Conservation (phyloP, 495 filamentous ascomycete species). For the Penicillium canescens region DNA sequence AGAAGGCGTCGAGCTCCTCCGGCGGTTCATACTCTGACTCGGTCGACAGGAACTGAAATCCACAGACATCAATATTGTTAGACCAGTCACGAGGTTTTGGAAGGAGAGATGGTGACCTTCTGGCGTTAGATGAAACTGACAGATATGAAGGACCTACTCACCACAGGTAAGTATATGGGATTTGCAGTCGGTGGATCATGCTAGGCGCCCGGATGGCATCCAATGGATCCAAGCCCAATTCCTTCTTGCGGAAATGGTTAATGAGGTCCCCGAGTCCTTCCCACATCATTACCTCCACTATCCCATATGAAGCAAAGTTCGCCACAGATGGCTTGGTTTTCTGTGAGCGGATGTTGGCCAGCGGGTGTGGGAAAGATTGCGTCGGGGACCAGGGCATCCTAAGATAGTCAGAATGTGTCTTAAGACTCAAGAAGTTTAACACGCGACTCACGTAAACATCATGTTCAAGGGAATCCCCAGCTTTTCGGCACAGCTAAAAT, state of each 20-base stretch:
- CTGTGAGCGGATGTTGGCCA: slow-evolving; percentile 54
- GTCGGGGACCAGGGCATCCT: slow-evolving; percentile 65
- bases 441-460: too few species aligned
- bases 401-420: neutral
- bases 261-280: slow-evolving; percentile 77
- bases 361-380: slow-evolving; percentile 54
- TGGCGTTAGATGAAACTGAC: neutral
- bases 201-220: slow-evolving; percentile 68
- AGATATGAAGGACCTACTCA: neutral
- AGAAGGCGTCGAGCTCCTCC: slow-evolving; percentile 61
- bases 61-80: slow-evolving; percentile 67
- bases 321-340: slow-evolving; percentile 56
- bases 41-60: slow-evolving; percentile 71
- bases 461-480: too few species aligned
- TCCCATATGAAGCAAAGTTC: slow-evolving; percentile 73
- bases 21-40: slow-evolving; percentile 64
- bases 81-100: slow-evolving; percentile 79
- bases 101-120: slow-evolving; percentile 69
- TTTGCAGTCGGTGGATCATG: slow-evolving; percentile 60
- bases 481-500: too few species aligned
- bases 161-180: slow-evolving; percentile 82
- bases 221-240: slow-evolving; percentile 64
- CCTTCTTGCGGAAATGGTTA: slow-evolving; percentile 69
- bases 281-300: slow-evolving; percentile 84
- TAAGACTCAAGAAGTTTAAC: too few species aligned